A percentile compares a stretch with the other conserved stretches of the same genome.
Conservation (phyloP, 2,329 filamentous ascomycete species). For the Arthrobotrys musiformis region DNA sequence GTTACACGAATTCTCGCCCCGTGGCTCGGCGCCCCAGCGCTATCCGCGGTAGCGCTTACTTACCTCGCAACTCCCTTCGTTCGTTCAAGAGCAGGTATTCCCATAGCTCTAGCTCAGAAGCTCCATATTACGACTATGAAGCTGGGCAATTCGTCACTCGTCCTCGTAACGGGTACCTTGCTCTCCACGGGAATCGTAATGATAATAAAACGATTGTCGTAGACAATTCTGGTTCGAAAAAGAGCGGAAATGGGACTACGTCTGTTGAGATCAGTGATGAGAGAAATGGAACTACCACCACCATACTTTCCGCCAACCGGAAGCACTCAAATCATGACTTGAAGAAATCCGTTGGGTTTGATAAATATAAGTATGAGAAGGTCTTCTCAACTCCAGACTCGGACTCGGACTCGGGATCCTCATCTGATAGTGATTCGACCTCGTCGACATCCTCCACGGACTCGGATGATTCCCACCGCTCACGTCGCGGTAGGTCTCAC, state of each 20-base stretch:
- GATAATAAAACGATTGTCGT: slow-evolving; percentile 33
- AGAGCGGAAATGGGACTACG: slow-evolving; percentile 3
- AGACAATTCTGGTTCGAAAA: slow-evolving; percentile 26
- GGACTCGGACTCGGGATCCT: background rate
- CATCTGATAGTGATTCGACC: background rate
- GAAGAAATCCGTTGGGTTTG: slow-evolving; percentile 12
- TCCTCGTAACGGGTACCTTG: background rate
- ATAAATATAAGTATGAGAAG: slow-evolving; percentile 9
- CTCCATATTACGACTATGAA: slow-evolving; percentile 2
- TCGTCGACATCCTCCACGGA: slow-evolving; percentile 14
- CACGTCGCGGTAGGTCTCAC: slow-evolving; percentile 10
- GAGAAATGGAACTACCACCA: slow-evolving; percentile 27
- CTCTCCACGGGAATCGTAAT: background rate
- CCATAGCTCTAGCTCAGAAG: slow-evolving; percentile 11
- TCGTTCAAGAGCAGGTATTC: slow-evolving; percentile 12
- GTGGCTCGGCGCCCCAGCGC: background rate
- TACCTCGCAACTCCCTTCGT: slow-evolving; percentile 24
- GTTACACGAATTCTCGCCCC: slow-evolving; percentile 24
- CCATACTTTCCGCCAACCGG: slow-evolving; percentile 16
- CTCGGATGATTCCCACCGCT: slow-evolving; percentile 2
- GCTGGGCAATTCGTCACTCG: slow-evolving; percentile 14
- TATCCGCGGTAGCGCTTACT: background rate
- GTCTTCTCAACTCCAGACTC: background rate
- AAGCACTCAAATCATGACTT: background rate
- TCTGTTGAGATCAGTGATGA: slow-evolving; percentile 34